Percentiles rank a stretch among this genome's conserved stretches.
These are phyloP conservation scores for Kuraishia hungarica DNA, from an alignment of 805 yeast species.

Conservation along the genomic window DNA sequence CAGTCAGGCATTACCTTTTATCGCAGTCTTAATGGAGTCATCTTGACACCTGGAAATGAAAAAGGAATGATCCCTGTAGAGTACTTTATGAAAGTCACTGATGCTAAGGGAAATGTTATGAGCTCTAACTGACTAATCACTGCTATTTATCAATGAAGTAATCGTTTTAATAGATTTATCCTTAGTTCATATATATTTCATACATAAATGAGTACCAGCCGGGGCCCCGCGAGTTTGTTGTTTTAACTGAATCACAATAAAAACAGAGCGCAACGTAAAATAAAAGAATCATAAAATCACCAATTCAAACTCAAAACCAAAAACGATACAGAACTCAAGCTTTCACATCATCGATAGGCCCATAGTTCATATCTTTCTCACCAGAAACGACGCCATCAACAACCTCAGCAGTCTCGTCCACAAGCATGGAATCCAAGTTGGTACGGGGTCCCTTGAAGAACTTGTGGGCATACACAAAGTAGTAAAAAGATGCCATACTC, in stretches of 20 bases:
- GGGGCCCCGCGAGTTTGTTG: no score
- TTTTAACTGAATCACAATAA: no score
- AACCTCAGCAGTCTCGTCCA: constrained; percentile 15
- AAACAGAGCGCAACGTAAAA: background rate
- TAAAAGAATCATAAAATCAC: background rate
- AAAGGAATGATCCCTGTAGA: constrained; percentile 40
- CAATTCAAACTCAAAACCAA: background rate
- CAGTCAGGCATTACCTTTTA: constrained; percentile 38
- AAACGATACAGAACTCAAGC: background rate
- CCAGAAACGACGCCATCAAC: constrained; percentile 11
- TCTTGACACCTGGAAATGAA: constrained; percentile 53
- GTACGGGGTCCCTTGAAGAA: constrained; percentile 57
- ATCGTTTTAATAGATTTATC: no score
- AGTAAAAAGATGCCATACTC: constrained; percentile 43
- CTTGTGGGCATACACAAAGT: constrained; percentile 41
- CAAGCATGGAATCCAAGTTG: constrained; percentile 31
- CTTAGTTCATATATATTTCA: background rate
- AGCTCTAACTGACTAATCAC: background rate
- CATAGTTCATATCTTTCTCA: constrained; percentile 8
- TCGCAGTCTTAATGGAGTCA: constrained; percentile 67
- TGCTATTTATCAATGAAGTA: no score
- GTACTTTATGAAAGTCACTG: constrained; percentile 28
- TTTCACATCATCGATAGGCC: background rate
- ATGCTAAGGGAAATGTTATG: constrained; percentile 11
- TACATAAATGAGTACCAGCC: no score